Evolutionary conservation across 2,329 filamentous ascomycete genomes (phyloP).

Genomic region (Aureobasidium sp.): DNA sequence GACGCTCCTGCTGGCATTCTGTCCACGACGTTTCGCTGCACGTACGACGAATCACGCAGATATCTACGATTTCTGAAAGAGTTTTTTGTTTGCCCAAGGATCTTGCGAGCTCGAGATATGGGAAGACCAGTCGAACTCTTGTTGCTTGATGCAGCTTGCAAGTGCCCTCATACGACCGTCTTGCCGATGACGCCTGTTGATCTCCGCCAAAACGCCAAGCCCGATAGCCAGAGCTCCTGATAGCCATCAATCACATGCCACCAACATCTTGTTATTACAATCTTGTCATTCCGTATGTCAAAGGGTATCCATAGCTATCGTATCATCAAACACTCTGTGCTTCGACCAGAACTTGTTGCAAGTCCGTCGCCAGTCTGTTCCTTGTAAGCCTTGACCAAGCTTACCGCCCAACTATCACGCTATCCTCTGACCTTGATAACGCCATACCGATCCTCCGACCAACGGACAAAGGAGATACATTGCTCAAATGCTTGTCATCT

Average conservation of each 20-base stretch:
- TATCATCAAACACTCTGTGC: background rate
- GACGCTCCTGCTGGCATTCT: conserved; percentile 1
- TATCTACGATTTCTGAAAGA: background rate
- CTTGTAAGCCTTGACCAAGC: background rate
- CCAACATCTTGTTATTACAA: background rate
- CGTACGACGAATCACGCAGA: background rate
- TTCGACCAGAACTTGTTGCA: background rate
- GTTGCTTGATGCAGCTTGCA: background rate
- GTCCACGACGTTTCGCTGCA: background rate
- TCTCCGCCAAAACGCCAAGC: conserved; percentile 1
- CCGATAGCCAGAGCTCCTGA: background rate
- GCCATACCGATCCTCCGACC: background rate
- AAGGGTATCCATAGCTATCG: background rate
- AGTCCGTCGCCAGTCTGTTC: background rate
- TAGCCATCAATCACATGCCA: background rate
- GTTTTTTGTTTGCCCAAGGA: background rate
- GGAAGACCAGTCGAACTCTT: background rate
- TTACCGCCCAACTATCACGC: background rate
- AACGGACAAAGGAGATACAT: background rate
- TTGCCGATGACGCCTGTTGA: background rate
- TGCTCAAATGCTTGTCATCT: background rate
- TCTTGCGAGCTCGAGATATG: background rate
- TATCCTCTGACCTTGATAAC: background rate
- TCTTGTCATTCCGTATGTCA: background rate
- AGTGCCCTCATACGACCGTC: background rate